A percentile compares a stretch with the other conserved stretches of the same genome.
Evolutionary conservation across 2,329 filamentous ascomycete genomes (phyloP).

Genomic region (Stemphylium vesicarium): DNA sequence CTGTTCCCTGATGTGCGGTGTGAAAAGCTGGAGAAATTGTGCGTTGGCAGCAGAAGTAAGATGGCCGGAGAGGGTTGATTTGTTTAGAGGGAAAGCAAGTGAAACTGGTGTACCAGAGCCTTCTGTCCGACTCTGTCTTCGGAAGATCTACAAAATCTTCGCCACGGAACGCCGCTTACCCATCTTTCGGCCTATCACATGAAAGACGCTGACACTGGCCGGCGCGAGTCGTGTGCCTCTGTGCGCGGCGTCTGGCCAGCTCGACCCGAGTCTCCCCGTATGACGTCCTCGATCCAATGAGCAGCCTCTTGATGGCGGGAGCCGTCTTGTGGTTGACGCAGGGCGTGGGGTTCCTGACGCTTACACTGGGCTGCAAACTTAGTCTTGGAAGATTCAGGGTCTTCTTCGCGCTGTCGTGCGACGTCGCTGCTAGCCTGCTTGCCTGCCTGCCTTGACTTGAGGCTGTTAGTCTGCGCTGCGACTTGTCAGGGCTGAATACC

Average conservation of each 20-base stretch:
- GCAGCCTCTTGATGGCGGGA: constrained; percentile 9
- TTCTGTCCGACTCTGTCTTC: background rate
- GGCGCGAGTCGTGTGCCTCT: constrained; percentile 18
- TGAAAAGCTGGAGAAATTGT: constrained; percentile 4
- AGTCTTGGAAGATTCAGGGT: constrained; percentile 4
- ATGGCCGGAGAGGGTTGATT: background rate
- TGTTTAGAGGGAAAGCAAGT: constrained; percentile 2
- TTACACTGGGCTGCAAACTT: background rate
- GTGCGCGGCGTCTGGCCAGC: constrained; percentile 5
- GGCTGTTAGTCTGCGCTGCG: too few species aligned
- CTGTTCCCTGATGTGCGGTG: constrained; percentile 5
- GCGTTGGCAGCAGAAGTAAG: constrained; percentile 8
- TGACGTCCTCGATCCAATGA: constrained; percentile 21
- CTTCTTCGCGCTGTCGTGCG: background rate
- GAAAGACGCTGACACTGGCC: constrained; percentile 1
- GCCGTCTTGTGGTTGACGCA: constrained; percentile 5
- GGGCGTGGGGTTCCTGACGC: constrained; percentile 16
- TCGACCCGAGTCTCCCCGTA: constrained; percentile 26
- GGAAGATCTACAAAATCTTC: constrained; percentile 13
- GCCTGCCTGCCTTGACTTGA: too few species aligned
- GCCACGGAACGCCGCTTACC: constrained; percentile 9
- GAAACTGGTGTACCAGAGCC: constrained; percentile 3
- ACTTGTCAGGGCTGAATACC: too few species aligned
- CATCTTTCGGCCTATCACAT: constrained; percentile 16
- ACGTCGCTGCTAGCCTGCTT: too few species aligned